Conservation (phyloP, 495 filamentous ascomycete genomes). For the Cladorrhinum samala region DNA sequence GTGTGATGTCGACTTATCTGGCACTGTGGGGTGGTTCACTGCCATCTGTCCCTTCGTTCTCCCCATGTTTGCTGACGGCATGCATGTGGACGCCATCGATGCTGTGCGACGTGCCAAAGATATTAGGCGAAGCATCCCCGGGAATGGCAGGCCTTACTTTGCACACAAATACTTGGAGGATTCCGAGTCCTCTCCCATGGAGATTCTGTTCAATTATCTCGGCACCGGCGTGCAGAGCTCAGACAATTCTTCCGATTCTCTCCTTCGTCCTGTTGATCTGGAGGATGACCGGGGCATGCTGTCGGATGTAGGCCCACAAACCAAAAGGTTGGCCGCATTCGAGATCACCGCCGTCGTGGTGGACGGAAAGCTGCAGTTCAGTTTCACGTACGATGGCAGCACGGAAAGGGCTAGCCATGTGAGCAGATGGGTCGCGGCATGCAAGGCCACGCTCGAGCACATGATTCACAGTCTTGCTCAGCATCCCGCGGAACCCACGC, state of each 20-base stretch:
- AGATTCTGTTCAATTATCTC: constrained; percentile 55
- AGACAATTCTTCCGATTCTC: constrained; percentile 42
- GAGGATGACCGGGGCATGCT: constrained; percentile 23
- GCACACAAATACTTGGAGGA: constrained; percentile 31
- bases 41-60: constrained; percentile 44
- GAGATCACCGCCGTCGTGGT: constrained; percentile 36
- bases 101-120: constrained; percentile 21
- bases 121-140: constrained; percentile 17
- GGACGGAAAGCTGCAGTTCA: constrained; percentile 17
- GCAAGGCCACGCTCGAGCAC: constrained; percentile 9
- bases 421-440: constrained; percentile 13
- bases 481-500: constrained; percentile 10
- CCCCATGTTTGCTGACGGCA: constrained; percentile 4
- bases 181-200: constrained; percentile 36
- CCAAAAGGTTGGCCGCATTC: constrained; percentile 49
- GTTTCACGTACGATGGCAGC: constrained; percentile 36
- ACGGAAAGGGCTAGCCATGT: constrained; percentile 16
- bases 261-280: constrained; percentile 30
- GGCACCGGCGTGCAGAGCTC: constrained; percentile 46
- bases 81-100: constrained; percentile 9
- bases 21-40: constrained; percentile 60
- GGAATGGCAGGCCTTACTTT: constrained; percentile 22
- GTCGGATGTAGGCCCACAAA: constrained; percentile 40
- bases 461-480: constrained; percentile 7
- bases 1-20: constrained; percentile 45